These are phyloP conservation scores for Gillenia trifoliata DNA, from an alignment of 306 rosid genomes.

Conservation along the genomic window DNA sequence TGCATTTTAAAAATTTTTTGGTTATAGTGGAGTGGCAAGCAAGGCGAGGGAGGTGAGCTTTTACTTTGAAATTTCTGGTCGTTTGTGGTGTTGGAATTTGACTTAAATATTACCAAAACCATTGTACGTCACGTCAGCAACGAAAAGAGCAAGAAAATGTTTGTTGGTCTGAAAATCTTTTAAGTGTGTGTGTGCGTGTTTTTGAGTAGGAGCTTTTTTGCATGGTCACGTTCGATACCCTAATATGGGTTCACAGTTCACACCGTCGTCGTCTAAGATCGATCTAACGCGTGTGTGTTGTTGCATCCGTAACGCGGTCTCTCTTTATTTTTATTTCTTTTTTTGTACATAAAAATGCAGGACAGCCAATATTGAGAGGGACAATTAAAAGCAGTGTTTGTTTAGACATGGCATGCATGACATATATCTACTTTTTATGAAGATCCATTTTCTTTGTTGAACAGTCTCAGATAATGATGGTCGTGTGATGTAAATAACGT, in stretches of 20 bases:
- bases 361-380: slow-evolving; percentile 5
- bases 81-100: slow-evolving; percentile 34
- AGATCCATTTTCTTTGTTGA: neutral
- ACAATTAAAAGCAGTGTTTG: neutral
- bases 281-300: slow-evolving; percentile 9
- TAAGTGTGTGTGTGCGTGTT: neutral
- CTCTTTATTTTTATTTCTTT: neutral
- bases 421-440: neutral
- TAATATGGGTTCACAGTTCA: neutral
- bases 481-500: too few relatives aligned
- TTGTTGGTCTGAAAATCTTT: neutral
- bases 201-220: neutral
- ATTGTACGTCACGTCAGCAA: neutral
- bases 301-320: slow-evolving; percentile 22
- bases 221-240: neutral
- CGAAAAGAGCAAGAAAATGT: neutral
- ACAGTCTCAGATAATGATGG: neutral
- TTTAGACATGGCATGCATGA: neutral
- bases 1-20: too few relatives aligned
- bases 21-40: neutral
- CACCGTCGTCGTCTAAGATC: neutral
- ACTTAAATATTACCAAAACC: slow-evolving; percentile 14
- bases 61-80: slow-evolving; percentile 15
- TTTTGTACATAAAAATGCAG: neutral
- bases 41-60: neutral